These are phyloP conservation scores for Didymosphaeria variabile DNA, from an alignment of 2,329 filamentous ascomycete genomes.

Conservation along the genomic window DNA sequence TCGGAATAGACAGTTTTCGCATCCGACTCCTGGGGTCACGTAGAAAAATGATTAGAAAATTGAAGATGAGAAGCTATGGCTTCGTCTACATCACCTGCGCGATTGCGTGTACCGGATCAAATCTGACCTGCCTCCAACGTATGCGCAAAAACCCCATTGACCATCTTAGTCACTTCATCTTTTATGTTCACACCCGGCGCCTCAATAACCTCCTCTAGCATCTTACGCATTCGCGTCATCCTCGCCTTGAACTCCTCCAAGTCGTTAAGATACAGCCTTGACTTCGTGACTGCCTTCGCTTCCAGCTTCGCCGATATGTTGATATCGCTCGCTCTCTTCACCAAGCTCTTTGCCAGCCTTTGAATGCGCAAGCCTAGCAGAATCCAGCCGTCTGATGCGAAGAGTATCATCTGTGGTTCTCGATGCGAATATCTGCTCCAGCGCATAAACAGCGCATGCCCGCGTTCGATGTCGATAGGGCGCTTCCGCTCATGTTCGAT, in stretches of 20 bases:
- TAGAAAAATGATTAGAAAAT: not conserved
- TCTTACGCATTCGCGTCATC: not conserved
- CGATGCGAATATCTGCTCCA: not conserved
- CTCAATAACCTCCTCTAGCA: not conserved
- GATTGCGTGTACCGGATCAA: not conserved
- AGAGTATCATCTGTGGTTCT: not conserved
- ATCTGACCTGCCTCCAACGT: not conserved
- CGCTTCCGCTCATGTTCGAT: not conserved
- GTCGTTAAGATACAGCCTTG: not conserved
- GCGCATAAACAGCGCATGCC: not conserved
- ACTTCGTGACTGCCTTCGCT: not conserved
- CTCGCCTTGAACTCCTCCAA: not conserved
- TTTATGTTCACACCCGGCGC: not conserved
- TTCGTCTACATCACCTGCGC: not conserved
- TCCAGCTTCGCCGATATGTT: not conserved
- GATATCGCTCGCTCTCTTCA: not conserved
- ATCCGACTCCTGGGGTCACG: not conserved
- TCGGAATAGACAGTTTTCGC: not conserved
- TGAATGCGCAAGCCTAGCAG: not conserved
- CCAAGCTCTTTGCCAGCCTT: not conserved
- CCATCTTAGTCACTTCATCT: not conserved
- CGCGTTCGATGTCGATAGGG: not conserved
- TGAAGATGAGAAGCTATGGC: not conserved
- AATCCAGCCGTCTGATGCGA: not conserved
- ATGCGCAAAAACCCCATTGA: conserved; percentile 1